Percentiles rank a stretch among this genome's conserved stretches.
Conservation (phyloP, 345 rosid species). For the Ailanthus altissimus region DNA sequence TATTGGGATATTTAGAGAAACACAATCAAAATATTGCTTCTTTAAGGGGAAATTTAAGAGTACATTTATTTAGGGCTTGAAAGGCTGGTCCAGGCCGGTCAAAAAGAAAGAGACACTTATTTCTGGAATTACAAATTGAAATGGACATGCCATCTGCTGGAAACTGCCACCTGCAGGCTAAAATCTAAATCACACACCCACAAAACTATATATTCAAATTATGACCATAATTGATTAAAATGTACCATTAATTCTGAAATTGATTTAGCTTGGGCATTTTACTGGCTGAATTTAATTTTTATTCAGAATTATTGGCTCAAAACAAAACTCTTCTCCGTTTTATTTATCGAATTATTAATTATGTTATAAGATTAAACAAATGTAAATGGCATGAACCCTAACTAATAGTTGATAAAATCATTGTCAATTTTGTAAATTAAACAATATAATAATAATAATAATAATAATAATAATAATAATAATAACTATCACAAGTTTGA, state of each 20-base stretch:
- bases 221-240: neutral
- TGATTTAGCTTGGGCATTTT: too few relatives aligned
- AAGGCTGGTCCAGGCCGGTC: neutral
- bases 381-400: neutral
- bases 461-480: too few relatives aligned
- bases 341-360: too few relatives aligned
- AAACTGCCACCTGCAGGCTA: neutral
- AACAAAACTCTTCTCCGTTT: too few relatives aligned
- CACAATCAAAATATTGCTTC: neutral
- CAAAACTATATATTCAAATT: neutral
- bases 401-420: neutral
- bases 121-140: neutral
- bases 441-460: too few relatives aligned
- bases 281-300: too few relatives aligned
- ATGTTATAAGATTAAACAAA: too few relatives aligned
- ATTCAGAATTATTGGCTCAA: too few relatives aligned
- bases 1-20: neutral
- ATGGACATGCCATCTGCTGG: conserved; percentile 19
- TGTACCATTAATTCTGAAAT: neutral
- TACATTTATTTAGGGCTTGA: neutral
- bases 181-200: conserved; percentile 7
- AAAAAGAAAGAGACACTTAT: conserved; percentile 3
- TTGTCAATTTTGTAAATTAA: too few relatives aligned
- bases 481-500: too few relatives aligned
- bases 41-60: neutral